A percentile compares a stretch with the other conserved stretches of the same genome.
These are phyloP conservation scores for Phytophthora boehmeriae DNA, from an alignment of 352 stramenopile species.

Conservation along the genomic window DNA sequence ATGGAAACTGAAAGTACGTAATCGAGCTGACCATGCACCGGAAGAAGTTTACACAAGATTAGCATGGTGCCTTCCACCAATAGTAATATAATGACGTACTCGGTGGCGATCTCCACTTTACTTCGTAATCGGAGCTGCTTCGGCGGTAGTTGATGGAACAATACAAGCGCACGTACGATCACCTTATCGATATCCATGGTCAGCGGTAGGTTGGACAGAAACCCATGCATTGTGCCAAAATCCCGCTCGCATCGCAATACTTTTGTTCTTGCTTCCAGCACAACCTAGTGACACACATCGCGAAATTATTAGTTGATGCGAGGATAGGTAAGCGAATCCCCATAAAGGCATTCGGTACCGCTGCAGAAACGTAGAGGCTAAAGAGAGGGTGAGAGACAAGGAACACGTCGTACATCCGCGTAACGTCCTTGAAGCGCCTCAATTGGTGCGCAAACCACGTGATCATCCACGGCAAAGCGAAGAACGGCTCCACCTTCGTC, in stretches of 20 bases:
- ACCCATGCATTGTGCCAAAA: slow-evolving; percentile 77
- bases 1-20: slow-evolving; percentile 47
- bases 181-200: slow-evolving; percentile 76
- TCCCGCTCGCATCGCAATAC: slow-evolving; percentile 77
- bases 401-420: slow-evolving; percentile 93
- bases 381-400: slow-evolving; percentile 93
- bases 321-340: background rate
- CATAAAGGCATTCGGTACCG: slow-evolving; percentile 34
- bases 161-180: slow-evolving; percentile 49
- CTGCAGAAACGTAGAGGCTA: slow-evolving; percentile 89
- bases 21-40: slow-evolving; percentile 13
- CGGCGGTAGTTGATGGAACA: slow-evolving; percentile 69
- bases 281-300: slow-evolving; percentile 30
- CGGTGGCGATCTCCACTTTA: slow-evolving; percentile 18
- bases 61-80: background rate
- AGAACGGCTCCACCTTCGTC: slow-evolving; percentile 91
- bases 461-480: slow-evolving; percentile 93
- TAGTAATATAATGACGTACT: slow-evolving; percentile 27
- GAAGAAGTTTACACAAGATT: background rate
- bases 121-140: slow-evolving; percentile 35
- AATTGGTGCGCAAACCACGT: slow-evolving; percentile 96
- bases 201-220: slow-evolving; percentile 76
- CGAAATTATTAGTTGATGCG: background rate
- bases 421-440: slow-evolving; percentile 83
- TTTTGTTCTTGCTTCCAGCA: slow-evolving; percentile 55